Base-by-base conservation (phyloP, 1,284 basidiomycete species). In the Inonotus obliquus region DNA sequence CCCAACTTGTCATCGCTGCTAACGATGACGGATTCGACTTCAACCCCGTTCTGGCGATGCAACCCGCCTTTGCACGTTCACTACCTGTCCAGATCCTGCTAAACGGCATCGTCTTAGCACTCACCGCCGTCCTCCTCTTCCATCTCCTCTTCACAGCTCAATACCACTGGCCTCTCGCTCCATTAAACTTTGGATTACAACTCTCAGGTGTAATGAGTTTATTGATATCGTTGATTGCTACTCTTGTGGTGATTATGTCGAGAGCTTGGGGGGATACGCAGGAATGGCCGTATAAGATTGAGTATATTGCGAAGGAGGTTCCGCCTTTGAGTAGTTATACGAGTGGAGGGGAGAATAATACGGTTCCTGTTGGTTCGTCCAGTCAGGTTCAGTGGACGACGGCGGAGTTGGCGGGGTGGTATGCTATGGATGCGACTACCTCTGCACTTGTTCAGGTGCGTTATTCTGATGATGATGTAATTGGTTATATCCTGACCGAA, bases 131-230 rank as follows among this genome's bases (percentile, higher is more conserved):
- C n/a, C 86, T 99, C 32, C 80, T 96, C 69, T 85, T 96, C 64
- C 95, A 98, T 68, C 86, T 99, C 64, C 74, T 95, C 63, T 98
- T 99, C 76, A 98, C 97, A 19, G 90, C 91, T 0, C 93, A 96
- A 71, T 98, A 98, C 69, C 96, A 99, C 75, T 94, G 92, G 81
- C 94, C 94, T 0, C 87, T 99, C 45, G 94, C 94, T 1, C 89
- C 88, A 11, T 82, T 91, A 69, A 99, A 99, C 79, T 99, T 92
- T 73, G 78, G 87, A 62, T 85, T 98, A 32, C 96, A 98, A 73
- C 74, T 97, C 13, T 84, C 86, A 1, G 91, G 91, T 27, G 92
- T 94, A 25, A 76, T 85, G 53, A 87, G 90, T 14, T 86, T 97
- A 21, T 81, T 97, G 53, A 81, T 89, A 32, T 87, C 87, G 21